These are phyloP conservation scores for Lasiodiplodia sp. DNA, from an alignment of 2,329 filamentous ascomycete genomes.

Conservation along the genomic window DNA sequence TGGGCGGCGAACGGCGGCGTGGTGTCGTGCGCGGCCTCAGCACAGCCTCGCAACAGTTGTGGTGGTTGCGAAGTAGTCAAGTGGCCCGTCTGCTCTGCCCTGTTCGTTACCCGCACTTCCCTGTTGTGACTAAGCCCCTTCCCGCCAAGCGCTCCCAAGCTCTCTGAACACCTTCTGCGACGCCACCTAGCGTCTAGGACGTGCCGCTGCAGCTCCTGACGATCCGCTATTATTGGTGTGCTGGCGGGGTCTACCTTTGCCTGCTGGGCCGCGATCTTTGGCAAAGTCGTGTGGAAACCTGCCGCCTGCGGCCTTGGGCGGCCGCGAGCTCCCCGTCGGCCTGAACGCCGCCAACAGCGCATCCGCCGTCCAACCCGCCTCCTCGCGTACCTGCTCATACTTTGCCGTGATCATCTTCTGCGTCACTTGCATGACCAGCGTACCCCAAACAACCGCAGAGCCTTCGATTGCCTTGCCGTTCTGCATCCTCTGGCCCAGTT, in stretches of 20 bases:
- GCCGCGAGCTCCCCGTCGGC: background rate
- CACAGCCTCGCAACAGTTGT: slow-evolving; percentile 23
- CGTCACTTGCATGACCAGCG: slow-evolving; percentile 36
- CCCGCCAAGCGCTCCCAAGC: background rate
- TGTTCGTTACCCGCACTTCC: slow-evolving; percentile 10
- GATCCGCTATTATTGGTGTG: background rate
- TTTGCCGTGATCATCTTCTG: slow-evolving; percentile 39
- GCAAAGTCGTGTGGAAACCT: background rate
- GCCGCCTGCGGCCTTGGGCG: background rate
- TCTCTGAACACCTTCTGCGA: background rate
- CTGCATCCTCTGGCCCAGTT: slow-evolving; percentile 33
- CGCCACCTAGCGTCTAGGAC: background rate
- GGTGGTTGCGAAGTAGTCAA: slow-evolving; percentile 25
- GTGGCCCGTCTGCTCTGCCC: slow-evolving; percentile 16
- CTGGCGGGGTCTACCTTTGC: slow-evolving; percentile 1
- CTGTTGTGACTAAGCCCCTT: slow-evolving; percentile 25
- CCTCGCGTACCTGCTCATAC: slow-evolving; percentile 38
- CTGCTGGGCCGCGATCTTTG: background rate
- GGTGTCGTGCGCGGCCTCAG: slow-evolving; percentile 24
- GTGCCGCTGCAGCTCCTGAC: background rate
- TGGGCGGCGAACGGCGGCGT: background rate
- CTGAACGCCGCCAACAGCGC: slow-evolving; percentile 29
- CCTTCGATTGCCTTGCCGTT: slow-evolving; percentile 25
- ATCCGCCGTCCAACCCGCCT: slow-evolving; percentile 37
- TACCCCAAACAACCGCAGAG: slow-evolving; percentile 26